phyloP scores from a whole-genome alignment of 108 stramenopile genomes.

The Asterionellopsis glacialis region DNA sequence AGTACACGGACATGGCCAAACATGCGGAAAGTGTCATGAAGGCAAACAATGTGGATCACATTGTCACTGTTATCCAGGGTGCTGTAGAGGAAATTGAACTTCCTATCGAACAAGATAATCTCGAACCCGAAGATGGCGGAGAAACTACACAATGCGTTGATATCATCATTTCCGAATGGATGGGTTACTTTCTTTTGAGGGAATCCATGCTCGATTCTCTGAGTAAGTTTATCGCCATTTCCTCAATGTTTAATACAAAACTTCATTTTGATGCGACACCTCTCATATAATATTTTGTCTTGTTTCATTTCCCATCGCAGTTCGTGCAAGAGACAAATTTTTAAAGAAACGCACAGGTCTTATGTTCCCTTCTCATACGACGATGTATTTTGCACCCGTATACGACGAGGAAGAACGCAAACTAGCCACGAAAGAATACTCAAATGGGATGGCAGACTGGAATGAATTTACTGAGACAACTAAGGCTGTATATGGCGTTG shows the following conservation, averaged over 20 bases:
- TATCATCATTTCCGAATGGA: constrained; percentile 98
- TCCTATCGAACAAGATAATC: constrained; percentile 65
- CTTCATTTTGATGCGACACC: too few relatives aligned
- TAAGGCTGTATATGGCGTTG: constrained; percentile 79
- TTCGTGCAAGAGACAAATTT: constrained; percentile 91
- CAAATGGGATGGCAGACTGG: constrained; percentile 89
- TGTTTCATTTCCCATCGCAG: not conserved
- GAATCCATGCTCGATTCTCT: constrained; percentile 97
- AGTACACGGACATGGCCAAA: constrained; percentile 97
- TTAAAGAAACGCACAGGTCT: constrained; percentile 82
- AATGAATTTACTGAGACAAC: constrained; percentile 84
- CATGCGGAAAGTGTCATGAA: constrained; percentile 88
- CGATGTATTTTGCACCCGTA: constrained; percentile 93
- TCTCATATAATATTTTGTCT: too few relatives aligned
- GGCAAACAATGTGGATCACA: constrained; percentile 87
- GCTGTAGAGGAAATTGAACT: constrained; percentile 83
- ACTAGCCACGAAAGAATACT: constrained; percentile 69
- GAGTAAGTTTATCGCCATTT: too few relatives aligned
- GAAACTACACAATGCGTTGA: constrained; percentile 76
- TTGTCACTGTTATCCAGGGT: constrained; percentile 96
- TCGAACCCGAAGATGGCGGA: constrained; percentile 39
- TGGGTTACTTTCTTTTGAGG: constrained; percentile 97
- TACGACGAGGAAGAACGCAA: constrained; percentile 90
- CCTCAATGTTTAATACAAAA: too few relatives aligned
- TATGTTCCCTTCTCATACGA: constrained; percentile 94